Evolutionary conservation across 192 early-diverging fungal genomes (phyloP).

Genomic region (Umbelopsis isabellina): DNA sequence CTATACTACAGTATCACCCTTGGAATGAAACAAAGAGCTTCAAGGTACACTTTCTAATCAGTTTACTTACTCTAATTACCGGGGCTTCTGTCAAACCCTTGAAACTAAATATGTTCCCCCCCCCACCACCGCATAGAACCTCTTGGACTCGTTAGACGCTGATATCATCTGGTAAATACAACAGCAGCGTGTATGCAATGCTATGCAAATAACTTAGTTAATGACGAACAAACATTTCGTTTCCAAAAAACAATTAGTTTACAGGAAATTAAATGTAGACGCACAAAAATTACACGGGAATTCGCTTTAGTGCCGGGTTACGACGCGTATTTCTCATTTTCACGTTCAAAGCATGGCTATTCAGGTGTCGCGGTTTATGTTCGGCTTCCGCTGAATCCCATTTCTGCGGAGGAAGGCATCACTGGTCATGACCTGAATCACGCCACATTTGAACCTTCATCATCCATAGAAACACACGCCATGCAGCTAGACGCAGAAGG

Average conservation of each 20-base stretch:
- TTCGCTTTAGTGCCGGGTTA: conserved; percentile 68
- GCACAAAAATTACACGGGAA: conserved; percentile 57
- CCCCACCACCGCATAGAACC: not conserved
- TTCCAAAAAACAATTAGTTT: conserved; percentile 50
- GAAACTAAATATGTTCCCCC: not conserved
- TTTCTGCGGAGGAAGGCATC: conserved; percentile 72
- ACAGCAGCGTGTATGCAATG: conserved; percentile 4
- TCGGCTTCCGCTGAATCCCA: conserved; percentile 49
- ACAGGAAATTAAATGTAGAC: conserved; percentile 77
- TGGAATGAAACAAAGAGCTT: conserved; percentile 53
- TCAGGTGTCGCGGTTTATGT: conserved; percentile 74
- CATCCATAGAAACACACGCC: conserved; percentile 20
- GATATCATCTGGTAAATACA: conserved; percentile 29
- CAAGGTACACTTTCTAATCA: conserved; percentile 29
- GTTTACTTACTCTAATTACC: not conserved
- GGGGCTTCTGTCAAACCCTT: not conserved
- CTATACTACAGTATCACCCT: conserved; percentile 55
- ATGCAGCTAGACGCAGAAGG: conserved; percentile 72
- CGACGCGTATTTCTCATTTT: conserved; percentile 74
- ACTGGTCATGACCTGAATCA: conserved; percentile 42
- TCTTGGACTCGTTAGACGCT: conserved; percentile 24
- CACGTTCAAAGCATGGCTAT: conserved; percentile 62
- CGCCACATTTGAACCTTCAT: conserved; percentile 3
- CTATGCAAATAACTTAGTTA: conserved; percentile 18
- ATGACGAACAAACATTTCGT: conserved; percentile 6